Percentiles rank a stretch among this genome's conserved stretches.
Conservation (phyloP, 2,329 filamentous ascomycete genomes). For the Fusarium aywerte region DNA sequence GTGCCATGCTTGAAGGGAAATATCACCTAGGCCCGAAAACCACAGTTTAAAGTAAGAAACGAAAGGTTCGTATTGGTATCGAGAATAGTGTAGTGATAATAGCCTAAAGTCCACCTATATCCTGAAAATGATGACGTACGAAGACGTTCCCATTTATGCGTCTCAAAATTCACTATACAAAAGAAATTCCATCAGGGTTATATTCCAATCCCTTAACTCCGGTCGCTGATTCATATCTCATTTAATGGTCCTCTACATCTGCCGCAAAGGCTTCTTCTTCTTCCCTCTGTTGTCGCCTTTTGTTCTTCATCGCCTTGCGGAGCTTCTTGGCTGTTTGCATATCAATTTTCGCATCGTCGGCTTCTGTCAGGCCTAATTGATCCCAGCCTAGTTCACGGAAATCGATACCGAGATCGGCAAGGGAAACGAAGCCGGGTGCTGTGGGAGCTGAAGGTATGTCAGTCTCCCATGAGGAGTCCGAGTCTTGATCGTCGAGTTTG, state of each 20-base stretch:
- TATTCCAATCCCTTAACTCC: slow-evolving; percentile 10
- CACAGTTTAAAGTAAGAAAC: neutral
- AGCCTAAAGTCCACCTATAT: neutral
- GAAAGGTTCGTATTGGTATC: neutral
- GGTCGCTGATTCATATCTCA: slow-evolving; percentile 21
- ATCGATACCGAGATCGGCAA: slow-evolving; percentile 34
- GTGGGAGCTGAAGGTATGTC: slow-evolving; percentile 22
- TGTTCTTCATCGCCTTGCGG: slow-evolving; percentile 36
- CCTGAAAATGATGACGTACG: slow-evolving; percentile 1
- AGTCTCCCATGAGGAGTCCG: slow-evolving; percentile 33
- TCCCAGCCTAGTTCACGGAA: slow-evolving; percentile 28
- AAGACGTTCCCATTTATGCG: neutral
- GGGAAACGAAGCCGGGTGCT: slow-evolving; percentile 29
- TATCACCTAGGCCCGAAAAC: too few species aligned
- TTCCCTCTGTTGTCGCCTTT: slow-evolving; percentile 6
- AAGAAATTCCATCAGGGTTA: slow-evolving; percentile 16
- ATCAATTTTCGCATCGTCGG: slow-evolving; percentile 40
- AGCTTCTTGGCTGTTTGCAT: slow-evolving; percentile 39
- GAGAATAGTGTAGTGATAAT: neutral
- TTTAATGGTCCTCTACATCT: slow-evolving; percentile 38
- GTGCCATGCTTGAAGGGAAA: too few species aligned
- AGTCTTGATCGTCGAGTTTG: slow-evolving; percentile 24
- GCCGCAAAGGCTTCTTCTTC: slow-evolving; percentile 36
- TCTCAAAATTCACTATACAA: slow-evolving; percentile 20
- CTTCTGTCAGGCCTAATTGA: slow-evolving; percentile 39